Conservation (phyloP, 1,284 basidiomycete species). For the Cerioporus squamosus region DNA sequence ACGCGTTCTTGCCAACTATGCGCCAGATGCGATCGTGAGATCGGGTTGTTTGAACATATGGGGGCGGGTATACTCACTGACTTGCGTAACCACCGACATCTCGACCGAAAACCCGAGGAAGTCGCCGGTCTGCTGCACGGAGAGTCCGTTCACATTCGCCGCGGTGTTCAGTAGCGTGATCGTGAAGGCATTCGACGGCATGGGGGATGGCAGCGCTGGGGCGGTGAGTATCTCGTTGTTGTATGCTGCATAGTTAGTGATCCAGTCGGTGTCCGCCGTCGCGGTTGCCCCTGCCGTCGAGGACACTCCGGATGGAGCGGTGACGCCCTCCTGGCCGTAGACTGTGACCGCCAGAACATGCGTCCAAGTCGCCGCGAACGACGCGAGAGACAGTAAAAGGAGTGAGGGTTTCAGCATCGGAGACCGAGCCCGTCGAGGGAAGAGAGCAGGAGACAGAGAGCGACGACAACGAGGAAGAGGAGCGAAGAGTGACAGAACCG, state of each 20-base stretch:
- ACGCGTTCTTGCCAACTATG: conserved; percentile 21
- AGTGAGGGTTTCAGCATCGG: conserved; percentile 19
- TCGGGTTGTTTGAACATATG: conserved; percentile 5
- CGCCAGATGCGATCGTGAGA: conserved; percentile 9
- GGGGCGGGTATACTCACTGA: conserved; percentile 31
- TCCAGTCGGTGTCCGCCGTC: conserved; percentile 15
- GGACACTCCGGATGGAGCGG: conserved; percentile 12
- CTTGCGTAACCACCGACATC: conserved; percentile 69
- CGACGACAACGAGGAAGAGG: neutral
- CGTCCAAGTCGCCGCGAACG: conserved; percentile 14
- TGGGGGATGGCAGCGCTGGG: conserved; percentile 22
- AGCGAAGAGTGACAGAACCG: neutral
- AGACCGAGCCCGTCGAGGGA: neutral
- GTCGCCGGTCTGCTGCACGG: conserved; percentile 60
- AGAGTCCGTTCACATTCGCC: conserved; percentile 38
- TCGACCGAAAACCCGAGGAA: conserved; percentile 77
- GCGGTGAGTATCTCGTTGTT: conserved; percentile 27
- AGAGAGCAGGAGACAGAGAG: conserved; percentile 4
- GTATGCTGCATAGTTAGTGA: conserved; percentile 24
- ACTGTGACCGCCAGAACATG: conserved; percentile 22
- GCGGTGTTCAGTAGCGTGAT: conserved; percentile 29
- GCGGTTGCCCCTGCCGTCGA: conserved; percentile 7
- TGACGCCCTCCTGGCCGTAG: conserved; percentile 26
- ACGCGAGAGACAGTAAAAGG: conserved; percentile 13
- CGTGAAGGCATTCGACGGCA: conserved; percentile 27